These are phyloP conservation scores for Talaromyces pinophilus DNA, from an alignment of 2,329 filamentous ascomycete genomes.

Conservation along the genomic window DNA sequence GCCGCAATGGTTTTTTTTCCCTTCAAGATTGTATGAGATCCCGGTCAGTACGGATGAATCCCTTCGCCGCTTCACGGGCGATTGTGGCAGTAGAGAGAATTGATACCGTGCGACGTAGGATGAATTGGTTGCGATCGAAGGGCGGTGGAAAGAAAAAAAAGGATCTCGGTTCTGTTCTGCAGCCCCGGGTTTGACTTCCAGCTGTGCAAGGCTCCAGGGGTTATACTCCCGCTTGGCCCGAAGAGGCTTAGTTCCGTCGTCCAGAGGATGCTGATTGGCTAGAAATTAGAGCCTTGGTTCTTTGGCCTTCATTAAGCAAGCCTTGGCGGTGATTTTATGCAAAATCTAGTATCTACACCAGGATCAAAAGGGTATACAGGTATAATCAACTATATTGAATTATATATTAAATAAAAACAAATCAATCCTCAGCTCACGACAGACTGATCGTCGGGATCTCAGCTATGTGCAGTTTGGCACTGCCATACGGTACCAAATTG, in stretches of 20 bases:
- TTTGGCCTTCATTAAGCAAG: background rate
- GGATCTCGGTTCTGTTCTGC: background rate
- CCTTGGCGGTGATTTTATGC: background rate
- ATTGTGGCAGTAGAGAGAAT: background rate
- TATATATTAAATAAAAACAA: slow-evolving; percentile 5
- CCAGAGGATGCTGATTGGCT: background rate
- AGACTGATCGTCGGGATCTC: slow-evolving; percentile 39
- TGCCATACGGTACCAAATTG: slow-evolving; percentile 50
- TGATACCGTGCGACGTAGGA: background rate
- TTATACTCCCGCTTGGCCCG: slow-evolving; percentile 9
- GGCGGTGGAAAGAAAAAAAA: slow-evolving; percentile 2
- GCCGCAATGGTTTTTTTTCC: background rate
- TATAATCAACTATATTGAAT: slow-evolving; percentile 8
- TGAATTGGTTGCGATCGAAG: background rate
- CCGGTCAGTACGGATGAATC: too few relatives aligned
- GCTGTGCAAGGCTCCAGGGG: slow-evolving; percentile 2
- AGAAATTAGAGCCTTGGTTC: background rate
- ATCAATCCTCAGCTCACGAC: background rate
- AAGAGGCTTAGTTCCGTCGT: slow-evolving; percentile 1
- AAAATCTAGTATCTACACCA: background rate
- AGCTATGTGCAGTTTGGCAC: slow-evolving; percentile 51
- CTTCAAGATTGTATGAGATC: background rate
- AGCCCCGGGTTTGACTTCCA: slow-evolving; percentile 8
- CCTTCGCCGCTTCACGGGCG: too few relatives aligned
- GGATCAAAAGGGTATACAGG: too few relatives aligned